phyloP scores from a whole-genome alignment of 306 rosid species.

The Cajanus cajan region DNA sequence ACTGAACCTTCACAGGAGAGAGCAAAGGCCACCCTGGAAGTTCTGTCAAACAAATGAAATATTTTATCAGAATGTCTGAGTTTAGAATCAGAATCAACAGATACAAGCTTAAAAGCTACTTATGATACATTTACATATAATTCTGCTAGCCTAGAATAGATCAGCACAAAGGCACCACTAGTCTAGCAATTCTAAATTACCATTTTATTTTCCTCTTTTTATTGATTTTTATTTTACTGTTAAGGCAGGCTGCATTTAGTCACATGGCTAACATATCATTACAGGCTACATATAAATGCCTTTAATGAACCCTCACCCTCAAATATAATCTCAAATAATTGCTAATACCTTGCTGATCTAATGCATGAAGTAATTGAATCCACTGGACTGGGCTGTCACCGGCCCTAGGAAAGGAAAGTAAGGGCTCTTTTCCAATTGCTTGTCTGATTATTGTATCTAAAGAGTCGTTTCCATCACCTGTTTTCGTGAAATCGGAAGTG shows the following conservation, averaged over 20 bases:
- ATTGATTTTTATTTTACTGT: neutral
- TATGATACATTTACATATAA: slow-evolving; percentile 6
- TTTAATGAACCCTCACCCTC: neutral
- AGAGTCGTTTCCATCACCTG: slow-evolving; percentile 75
- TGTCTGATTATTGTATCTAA: slow-evolving; percentile 70
- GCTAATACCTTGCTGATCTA: slow-evolving; percentile 84
- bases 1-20: slow-evolving; percentile 75
- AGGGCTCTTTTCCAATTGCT: slow-evolving; percentile 74
- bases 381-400: slow-evolving; percentile 76
- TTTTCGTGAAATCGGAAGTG: slow-evolving; percentile 61
- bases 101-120: slow-evolving; percentile 27
- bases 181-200: neutral
- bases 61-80: slow-evolving; percentile 25
- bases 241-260: slow-evolving; percentile 3
- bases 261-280: neutral
- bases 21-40: slow-evolving; percentile 84
- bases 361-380: slow-evolving; percentile 84
- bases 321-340: neutral
- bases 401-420: slow-evolving; percentile 67
- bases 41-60: slow-evolving; percentile 48
- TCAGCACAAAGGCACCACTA: slow-evolving; percentile 14
- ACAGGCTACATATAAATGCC: slow-evolving; percentile 2
- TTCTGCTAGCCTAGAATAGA: neutral
- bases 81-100: slow-evolving; percentile 10
- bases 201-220: neutral